These are phyloP conservation scores for Eucalyptus erythrocorys DNA, from an alignment of 345 rosid genomes.

Conservation along the genomic window DNA sequence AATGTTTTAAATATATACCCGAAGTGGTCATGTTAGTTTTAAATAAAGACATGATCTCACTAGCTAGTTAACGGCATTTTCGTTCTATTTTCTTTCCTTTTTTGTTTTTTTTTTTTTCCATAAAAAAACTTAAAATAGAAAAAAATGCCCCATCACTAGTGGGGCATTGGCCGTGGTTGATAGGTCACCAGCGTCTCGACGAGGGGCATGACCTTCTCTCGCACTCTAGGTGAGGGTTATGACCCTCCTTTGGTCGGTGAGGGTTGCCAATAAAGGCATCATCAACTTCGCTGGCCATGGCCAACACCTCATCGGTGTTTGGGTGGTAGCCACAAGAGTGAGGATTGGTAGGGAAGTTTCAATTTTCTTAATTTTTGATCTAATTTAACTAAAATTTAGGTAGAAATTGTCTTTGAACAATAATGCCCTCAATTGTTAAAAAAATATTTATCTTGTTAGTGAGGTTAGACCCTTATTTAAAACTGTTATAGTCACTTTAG, in stretches of 20 bases:
- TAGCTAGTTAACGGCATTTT: too few relatives aligned
- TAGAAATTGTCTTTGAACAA: neutral
- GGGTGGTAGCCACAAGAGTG: too few relatives aligned
- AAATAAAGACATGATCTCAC: too few relatives aligned
- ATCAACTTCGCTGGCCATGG: too few relatives aligned
- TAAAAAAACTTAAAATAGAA: neutral
- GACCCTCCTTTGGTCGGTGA: neutral
- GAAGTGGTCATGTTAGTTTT: too few relatives aligned
- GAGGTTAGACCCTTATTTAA: neutral
- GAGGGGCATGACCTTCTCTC: neutral
- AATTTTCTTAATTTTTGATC: neutral
- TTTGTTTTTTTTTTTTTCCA: neutral
- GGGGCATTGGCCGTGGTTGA: neutral
- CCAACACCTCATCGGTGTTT: too few relatives aligned
- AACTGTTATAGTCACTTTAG: too few relatives aligned
- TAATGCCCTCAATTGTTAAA: too few relatives aligned
- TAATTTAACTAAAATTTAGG: neutral
- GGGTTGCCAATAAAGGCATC: too few relatives aligned
- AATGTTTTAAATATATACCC: fast-evolving
- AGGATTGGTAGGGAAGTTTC: too few relatives aligned
- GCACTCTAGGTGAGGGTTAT: neutral
- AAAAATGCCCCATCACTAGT: neutral
- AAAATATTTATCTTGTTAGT: neutral
- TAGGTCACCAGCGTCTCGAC: fast-evolving
- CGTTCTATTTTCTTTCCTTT: fast-evolving